phyloP scores from a whole-genome alignment of 495 filamentous ascomycete genomes.

The Aspergillus baeticus region DNA sequence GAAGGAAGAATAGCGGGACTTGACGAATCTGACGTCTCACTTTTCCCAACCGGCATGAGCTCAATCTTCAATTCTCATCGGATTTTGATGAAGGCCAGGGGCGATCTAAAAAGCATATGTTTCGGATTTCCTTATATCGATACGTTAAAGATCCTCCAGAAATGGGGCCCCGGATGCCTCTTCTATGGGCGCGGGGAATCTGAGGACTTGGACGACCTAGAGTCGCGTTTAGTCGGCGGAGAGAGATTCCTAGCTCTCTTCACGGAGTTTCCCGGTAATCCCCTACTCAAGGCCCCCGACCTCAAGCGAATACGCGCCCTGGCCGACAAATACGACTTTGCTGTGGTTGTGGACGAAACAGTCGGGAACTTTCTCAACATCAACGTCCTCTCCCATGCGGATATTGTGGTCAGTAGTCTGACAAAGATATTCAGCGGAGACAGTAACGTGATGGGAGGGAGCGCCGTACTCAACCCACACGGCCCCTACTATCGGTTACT shows the following conservation, averaged over 20 bases:
- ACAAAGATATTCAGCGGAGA: conserved; percentile 98
- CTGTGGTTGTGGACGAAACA: conserved; percentile 91
- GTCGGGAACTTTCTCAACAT: conserved; percentile 96
- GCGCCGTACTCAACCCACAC: conserved; percentile 81
- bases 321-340: conserved; percentile 84
- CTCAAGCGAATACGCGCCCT: conserved; percentile 73
- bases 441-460: conserved; percentile 97
- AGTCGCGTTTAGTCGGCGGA: conserved; percentile 65
- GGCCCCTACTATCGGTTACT: conserved; percentile 66
- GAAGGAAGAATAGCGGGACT: conserved; percentile 63
- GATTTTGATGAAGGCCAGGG: conserved; percentile 57
- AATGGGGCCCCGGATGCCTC: conserved; percentile 86
- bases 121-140: conserved; percentile 90
- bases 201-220: conserved; percentile 83
- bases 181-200: conserved; percentile 87
- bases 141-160: conserved; percentile 90
- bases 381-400: conserved; percentile 82
- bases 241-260: conserved; percentile 84
- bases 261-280: conserved; percentile 94
- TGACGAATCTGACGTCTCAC: conserved; percentile 83
- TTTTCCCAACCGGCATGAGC: conserved; percentile 90
- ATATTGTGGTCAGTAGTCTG: conserved; percentile 88
- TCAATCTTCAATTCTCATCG: conserved; percentile 89
- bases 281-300: conserved; percentile 81
- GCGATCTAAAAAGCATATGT: conserved; percentile 35